Evolutionary conservation across 1,139 yeast genomes (phyloP), one percentile per base, ranked within the genome.

Genomic region (Kluyveromyces sp.): DNA sequence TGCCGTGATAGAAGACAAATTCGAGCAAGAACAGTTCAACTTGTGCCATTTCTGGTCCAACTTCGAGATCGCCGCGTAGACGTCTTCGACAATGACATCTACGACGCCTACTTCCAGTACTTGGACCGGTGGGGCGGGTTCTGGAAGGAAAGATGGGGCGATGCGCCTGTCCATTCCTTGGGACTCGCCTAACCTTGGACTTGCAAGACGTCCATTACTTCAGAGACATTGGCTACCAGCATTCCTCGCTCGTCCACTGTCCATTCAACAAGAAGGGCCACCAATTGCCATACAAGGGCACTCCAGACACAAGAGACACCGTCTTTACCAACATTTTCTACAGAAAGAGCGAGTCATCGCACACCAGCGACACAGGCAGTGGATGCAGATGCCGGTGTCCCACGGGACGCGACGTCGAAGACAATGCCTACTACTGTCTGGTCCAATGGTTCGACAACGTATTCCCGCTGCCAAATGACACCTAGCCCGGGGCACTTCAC

Each of bases 1-100:
- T 50, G 1, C 61, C 7, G 43, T 61, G 7, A 45, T 56, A 4
- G 62, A 57, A 47, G 87, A 82, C 57, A 66, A 76, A 49, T 71
- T 81, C 59, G 78, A 81, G 47, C 74, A 78, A 27, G 83, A 83
- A 57, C 83, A 80, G 50, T 88, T 81, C 65, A 87, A 83, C 60
- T 59, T 83, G 59, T 84, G 95, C 57, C 97, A 89, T 66, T 89
- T 88, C 67, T 89, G 97, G 97, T 81, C 94, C 36, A 89, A 89
- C 67, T 89, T 89, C 61, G 97, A 89, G 63, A 89, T 89, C 56
- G 96, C 96, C 68, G 86, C 45, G 75, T 87, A 2, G 88, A 81
- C 55, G 64, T 88, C 21, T 89, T 88, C 71, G 72, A 75, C 34
- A 78, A 85, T 26, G 73, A 77, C 8, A 64, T 72, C 28, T 89